phyloP scores from a whole-genome alignment of 2,329 filamentous ascomycete genomes.

The Pseudovirgaria hyperparasitica region DNA sequence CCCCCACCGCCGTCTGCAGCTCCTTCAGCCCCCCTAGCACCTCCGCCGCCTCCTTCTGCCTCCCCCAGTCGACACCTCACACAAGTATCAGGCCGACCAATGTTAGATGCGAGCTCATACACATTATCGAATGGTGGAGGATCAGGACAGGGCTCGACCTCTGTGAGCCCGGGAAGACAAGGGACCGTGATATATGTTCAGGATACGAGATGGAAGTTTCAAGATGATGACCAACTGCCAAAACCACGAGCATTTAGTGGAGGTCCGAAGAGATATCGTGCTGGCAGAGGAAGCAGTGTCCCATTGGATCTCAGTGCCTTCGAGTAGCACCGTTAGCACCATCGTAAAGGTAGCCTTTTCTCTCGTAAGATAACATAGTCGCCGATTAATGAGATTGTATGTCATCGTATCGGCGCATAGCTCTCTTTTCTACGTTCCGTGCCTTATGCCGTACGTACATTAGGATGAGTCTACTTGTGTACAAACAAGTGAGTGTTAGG shows the following conservation, averaged over 20 bases:
- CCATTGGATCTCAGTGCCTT: slow-evolving; percentile 67
- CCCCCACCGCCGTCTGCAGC: slow-evolving; percentile 25
- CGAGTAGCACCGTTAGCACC: slow-evolving; percentile 15
- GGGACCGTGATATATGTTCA: slow-evolving; percentile 45
- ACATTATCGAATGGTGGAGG: slow-evolving; percentile 38
- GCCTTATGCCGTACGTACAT: slow-evolving; percentile 1
- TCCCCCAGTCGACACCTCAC: slow-evolving; percentile 19
- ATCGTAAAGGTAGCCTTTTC: too few species aligned
- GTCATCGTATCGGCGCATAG: not conserved
- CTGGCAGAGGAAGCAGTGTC: slow-evolving; percentile 86
- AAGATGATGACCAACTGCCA: slow-evolving; percentile 67
- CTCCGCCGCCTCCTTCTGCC: slow-evolving; percentile 10
- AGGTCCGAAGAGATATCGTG: slow-evolving; percentile 68
- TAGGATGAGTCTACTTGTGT: slow-evolving; percentile 3
- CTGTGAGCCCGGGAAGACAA: slow-evolving; percentile 11
- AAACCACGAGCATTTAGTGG: slow-evolving; percentile 72
- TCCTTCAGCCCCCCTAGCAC: slow-evolving; percentile 21
- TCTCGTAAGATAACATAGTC: too few species aligned
- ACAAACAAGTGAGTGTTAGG: slow-evolving; percentile 1
- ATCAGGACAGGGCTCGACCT: slow-evolving; percentile 5
- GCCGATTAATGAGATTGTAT: not conserved
- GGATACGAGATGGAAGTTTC: slow-evolving; percentile 77
- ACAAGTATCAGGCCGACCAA: slow-evolving; percentile 40
- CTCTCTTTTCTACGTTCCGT: not conserved
- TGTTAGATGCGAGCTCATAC: slow-evolving; percentile 65